phyloP scores from a whole-genome alignment of 345 rosid species.

The Aethionema arabicum region DNA sequence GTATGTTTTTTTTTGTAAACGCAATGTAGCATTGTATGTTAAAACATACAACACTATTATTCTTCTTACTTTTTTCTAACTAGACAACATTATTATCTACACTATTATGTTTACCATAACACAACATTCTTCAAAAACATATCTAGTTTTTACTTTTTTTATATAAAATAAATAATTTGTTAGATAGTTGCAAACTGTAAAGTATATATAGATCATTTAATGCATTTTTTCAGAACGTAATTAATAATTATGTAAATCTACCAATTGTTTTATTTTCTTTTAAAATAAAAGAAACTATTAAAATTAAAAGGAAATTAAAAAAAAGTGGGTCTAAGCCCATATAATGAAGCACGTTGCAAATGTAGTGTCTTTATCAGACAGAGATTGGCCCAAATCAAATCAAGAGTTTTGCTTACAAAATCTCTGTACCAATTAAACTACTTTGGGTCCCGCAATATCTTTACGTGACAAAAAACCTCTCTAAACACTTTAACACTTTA shows the following conservation, averaged over 20 bases:
- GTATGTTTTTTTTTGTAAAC: too few relatives aligned
- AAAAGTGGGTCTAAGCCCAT: constrained; percentile 37
- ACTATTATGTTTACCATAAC: too few relatives aligned
- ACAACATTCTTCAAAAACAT: too few relatives aligned
- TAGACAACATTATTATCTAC: too few relatives aligned
- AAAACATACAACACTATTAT: too few relatives aligned
- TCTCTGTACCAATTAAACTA: constrained; percentile 38
- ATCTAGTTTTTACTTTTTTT: background rate
- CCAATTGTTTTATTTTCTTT: constrained; percentile 4
- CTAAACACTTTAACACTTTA: constrained; percentile 22
- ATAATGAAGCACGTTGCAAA: constrained; percentile 33
- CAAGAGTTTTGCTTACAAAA: constrained; percentile 35
- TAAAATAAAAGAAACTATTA: constrained; percentile 5
- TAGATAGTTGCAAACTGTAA: background rate
- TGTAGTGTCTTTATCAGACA: constrained; percentile 39
- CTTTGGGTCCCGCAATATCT: constrained; percentile 35
- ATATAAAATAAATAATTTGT: background rate
- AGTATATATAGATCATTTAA: constrained; percentile 14
- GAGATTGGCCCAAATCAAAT: constrained; percentile 42
- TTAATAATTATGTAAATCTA: background rate
- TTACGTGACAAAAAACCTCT: constrained; percentile 8
- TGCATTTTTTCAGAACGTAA: constrained; percentile 16
- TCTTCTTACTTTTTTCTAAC: too few relatives aligned
- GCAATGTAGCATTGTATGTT: too few relatives aligned
- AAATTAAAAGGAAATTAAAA: background rate